phyloP scores from a whole-genome alignment of 345 rosid species.

The Microthlaspi erraticum region DNA sequence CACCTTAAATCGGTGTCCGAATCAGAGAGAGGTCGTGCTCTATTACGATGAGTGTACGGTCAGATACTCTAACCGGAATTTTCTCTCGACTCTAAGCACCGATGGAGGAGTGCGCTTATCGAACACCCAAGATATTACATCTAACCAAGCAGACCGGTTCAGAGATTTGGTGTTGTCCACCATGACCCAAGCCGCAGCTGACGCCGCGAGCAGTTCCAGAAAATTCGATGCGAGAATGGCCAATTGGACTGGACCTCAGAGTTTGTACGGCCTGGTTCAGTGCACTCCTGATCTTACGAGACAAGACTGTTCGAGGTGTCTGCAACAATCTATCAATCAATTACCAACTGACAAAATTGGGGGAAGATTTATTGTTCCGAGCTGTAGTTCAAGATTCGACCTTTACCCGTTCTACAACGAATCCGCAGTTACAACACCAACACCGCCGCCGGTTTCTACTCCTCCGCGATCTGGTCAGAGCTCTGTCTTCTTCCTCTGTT shows the following conservation, averaged over 20 bases:
- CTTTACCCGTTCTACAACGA: too few relatives aligned
- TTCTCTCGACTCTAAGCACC: neutral
- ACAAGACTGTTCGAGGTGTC: too few relatives aligned
- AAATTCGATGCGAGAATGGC: too few relatives aligned
- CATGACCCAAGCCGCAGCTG: neutral
- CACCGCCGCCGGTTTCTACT: too few relatives aligned
- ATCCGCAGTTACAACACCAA: neutral
- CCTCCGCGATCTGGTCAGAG: conserved; percentile 22
- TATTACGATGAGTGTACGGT: conserved; percentile 20
- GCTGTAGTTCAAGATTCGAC: too few relatives aligned
- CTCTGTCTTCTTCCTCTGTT: conserved; percentile 9
- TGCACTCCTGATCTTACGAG: too few relatives aligned
- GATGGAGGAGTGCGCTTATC: neutral
- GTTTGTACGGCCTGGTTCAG: too few relatives aligned
- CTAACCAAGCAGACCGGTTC: neutral
- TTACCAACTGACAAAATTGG: too few relatives aligned
- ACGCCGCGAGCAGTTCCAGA: too few relatives aligned
- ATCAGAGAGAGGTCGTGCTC: conserved; percentile 22
- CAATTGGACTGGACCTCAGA: too few relatives aligned
- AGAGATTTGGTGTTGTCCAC: conserved; percentile 12
- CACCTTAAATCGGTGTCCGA: conserved; percentile 32
- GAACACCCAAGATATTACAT: neutral
- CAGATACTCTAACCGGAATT: neutral
- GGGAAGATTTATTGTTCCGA: too few relatives aligned
- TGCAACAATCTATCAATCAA: too few relatives aligned